phyloP scores from a whole-genome alignment of 768 basidiomycete species.

The Kwoniella botswanensis region DNA sequence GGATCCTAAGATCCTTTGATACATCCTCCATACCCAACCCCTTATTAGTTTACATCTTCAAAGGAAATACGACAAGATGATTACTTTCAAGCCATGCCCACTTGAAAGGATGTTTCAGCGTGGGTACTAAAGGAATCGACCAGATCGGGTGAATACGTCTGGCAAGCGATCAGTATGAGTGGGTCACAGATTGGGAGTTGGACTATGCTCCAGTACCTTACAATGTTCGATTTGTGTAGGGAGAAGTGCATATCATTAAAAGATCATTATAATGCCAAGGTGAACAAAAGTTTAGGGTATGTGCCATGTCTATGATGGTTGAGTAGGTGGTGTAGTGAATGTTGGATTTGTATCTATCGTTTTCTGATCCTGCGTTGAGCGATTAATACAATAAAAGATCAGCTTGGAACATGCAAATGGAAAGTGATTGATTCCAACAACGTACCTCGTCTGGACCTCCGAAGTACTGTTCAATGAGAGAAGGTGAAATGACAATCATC shows the following conservation, averaged over 20 bases:
- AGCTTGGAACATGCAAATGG: background rate
- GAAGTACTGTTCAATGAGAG: slow-evolving; percentile 4
- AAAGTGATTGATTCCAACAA: background rate
- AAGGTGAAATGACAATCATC: no score
- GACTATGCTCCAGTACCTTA: background rate
- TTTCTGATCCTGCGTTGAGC: slow-evolving; percentile 12
- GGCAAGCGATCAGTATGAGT: no score
- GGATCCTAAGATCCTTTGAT: background rate
- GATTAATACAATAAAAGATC: background rate
- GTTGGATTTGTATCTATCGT: slow-evolving; percentile 2
- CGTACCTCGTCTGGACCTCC: slow-evolving; percentile 24
- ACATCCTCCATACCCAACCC: background rate
- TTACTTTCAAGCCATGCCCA: background rate
- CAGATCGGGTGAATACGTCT: background rate
- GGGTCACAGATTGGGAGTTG: no score
- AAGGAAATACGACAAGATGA: background rate
- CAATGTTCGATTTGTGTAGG: background rate
- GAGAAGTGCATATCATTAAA: slow-evolving; percentile 16
- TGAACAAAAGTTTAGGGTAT: background rate
- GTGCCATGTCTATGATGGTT: slow-evolving; percentile 10
- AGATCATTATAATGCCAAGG: background rate
- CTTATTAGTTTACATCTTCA: background rate
- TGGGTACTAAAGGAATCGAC: background rate
- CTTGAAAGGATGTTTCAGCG: background rate
- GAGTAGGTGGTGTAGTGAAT: slow-evolving; percentile 11